phyloP scores from a whole-genome alignment of 208 protist species.

The Acanthamoeba quina region DNA sequence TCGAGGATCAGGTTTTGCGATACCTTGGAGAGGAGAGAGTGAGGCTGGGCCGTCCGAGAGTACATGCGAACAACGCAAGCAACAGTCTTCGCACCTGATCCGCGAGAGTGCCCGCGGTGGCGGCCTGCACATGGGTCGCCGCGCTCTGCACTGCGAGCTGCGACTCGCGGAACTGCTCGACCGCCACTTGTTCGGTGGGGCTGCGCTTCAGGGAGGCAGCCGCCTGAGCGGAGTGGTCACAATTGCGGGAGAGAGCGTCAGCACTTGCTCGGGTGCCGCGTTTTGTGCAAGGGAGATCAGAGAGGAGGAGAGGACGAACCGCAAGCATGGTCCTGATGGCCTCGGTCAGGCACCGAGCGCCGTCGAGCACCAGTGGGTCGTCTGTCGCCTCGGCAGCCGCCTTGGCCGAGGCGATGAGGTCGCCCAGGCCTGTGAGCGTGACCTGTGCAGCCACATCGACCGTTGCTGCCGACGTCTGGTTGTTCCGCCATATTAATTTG shows the following conservation, averaged over 20 bases:
- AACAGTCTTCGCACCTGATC: background rate
- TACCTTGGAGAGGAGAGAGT: background rate
- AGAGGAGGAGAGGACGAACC: background rate
- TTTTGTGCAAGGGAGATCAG: background rate
- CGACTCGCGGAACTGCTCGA: slow-evolving; percentile 46
- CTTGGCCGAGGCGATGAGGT: slow-evolving; percentile 49
- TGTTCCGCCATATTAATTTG: background rate
- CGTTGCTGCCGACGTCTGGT: background rate
- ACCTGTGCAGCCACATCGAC: background rate
- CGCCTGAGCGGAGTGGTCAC: background rate
- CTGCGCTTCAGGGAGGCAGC: background rate
- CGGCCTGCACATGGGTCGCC: slow-evolving; percentile 43
- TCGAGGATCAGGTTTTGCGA: slow-evolving; percentile 66
- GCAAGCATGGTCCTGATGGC: slow-evolving; percentile 15
- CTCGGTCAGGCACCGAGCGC: slow-evolving; percentile 23
- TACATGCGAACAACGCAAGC: background rate
- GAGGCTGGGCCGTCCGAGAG: background rate
- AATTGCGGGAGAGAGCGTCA: background rate
- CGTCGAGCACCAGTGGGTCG: slow-evolving; percentile 19
- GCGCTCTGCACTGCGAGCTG: slow-evolving; percentile 35
- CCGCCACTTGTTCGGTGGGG: background rate
- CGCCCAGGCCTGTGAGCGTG: slow-evolving; percentile 20
- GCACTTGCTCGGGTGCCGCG: background rate
- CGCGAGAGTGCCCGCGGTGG: background rate
- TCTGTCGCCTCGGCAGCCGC: background rate